Evolutionary conservation across 352 stramenopile species (phyloP).

Genomic region (Phytophthora capsici): DNA sequence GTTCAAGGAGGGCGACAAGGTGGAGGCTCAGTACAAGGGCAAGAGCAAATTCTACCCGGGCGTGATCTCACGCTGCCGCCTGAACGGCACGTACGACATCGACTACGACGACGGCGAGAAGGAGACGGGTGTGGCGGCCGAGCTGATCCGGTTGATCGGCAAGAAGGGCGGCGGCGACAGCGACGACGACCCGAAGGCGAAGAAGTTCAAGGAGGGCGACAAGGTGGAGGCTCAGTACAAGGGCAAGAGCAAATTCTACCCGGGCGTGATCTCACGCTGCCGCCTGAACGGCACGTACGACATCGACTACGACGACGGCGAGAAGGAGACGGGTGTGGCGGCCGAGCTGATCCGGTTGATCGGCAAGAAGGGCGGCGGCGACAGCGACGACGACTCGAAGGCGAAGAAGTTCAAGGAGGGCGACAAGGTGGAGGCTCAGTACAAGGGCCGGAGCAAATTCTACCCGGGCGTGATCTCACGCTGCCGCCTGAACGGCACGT

Average conservation of each 20-base stretch:
- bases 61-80: slow-evolving; percentile 20
- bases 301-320: slow-evolving; percentile 23
- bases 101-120: slow-evolving; percentile 24
- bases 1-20: slow-evolving; percentile 23
- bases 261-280: slow-evolving; percentile 19
- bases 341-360: slow-evolving; percentile 16
- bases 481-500: slow-evolving; percentile 23
- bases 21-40: slow-evolving; percentile 26
- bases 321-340: slow-evolving; percentile 24
- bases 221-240: slow-evolving; percentile 27
- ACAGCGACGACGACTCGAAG: slow-evolving; percentile 23
- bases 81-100: slow-evolving; percentile 26
- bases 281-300: slow-evolving; percentile 23
- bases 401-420: slow-evolving; percentile 23
- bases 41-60: slow-evolving; percentile 24
- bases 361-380: slow-evolving; percentile 14
- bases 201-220: slow-evolving; percentile 25
- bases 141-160: slow-evolving; percentile 13
- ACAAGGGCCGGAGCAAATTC: slow-evolving; percentile 24
- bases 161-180: slow-evolving; percentile 19
- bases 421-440: slow-evolving; percentile 24
- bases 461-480: slow-evolving; percentile 20
- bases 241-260: slow-evolving; percentile 26
- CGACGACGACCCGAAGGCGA: slow-evolving; percentile 19
- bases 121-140: slow-evolving; percentile 23